Evolutionary conservation across 2,329 filamentous ascomycete species (phyloP), one percentile per base, ranked within the genome.

Genomic region (Coniochaeta sp.): DNA sequence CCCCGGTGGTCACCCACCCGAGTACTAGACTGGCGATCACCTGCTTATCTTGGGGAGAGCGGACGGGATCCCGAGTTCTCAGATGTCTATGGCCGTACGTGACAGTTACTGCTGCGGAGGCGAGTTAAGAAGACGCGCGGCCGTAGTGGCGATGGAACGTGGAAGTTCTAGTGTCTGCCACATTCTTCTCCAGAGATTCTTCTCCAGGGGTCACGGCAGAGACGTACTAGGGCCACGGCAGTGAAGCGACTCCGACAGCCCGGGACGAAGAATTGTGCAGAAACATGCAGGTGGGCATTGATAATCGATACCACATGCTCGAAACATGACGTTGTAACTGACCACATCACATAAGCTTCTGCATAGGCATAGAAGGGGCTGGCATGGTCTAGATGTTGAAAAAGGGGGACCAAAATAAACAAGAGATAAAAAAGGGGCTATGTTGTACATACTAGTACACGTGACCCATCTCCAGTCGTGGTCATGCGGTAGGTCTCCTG

Each of bases 41-140:
- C 28, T 32, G 28, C 52, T 34, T 55, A 36, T 34, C 28, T n/a
- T 30, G 26, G 52, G 52, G 28, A 55, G 52, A 55, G 52, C 52
- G 52, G 52, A 55, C 28, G 52, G 52, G 52, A 55, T 55, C 52
- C 28, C 28, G 52, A 55, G 52, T 55, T 55, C 19, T 55, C 52
- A 32, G 28, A 36, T 19, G 52, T 55, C 52, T 36, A 34, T 55
- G 52, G 52, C 19, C 52, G 52, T 55, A 55, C 50, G 50, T 54
- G 50, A 30, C 22, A 8, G 50, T 28, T n/a, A 12, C 14, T 5
- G 28, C 3, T 16, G 10, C 17, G 7, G 22, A 50, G 22, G 5
- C 44, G 24, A 6, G 5, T 26, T 44, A 44, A 22, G 22, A 12
- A 5, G 36, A 40, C 36, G 36, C 16, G n/a, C n/a, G n/a, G n/a